A percentile compares a stretch with the other conserved stretches of the same genome.
These are phyloP conservation scores for Emericellopsis cladophorae DNA, from an alignment of 2,329 filamentous ascomycete genomes.

Conservation along the genomic window DNA sequence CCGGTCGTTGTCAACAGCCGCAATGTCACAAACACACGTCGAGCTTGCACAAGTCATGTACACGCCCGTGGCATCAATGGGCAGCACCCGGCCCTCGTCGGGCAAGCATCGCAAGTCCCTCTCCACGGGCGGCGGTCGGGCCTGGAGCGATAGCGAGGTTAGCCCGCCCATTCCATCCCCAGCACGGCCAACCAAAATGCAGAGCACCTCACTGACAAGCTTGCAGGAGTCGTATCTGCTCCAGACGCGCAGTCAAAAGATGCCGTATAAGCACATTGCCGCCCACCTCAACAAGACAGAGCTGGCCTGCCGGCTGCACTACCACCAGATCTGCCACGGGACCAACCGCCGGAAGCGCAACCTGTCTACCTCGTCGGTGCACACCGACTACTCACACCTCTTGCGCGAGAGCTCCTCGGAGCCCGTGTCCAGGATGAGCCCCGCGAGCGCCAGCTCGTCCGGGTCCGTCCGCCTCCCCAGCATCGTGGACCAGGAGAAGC, in stretches of 20 bases:
- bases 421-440: constrained; percentile 25
- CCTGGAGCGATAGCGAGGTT: constrained; percentile 82
- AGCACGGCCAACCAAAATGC: neutral
- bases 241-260: constrained; percentile 73
- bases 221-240: constrained; percentile 68
- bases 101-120: constrained; percentile 55
- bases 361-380: constrained; percentile 54
- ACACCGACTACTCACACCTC: constrained; percentile 39
- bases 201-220: constrained; percentile 4
- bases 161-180: constrained; percentile 9
- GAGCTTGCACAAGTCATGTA: constrained; percentile 30
- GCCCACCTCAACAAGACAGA: constrained; percentile 79
- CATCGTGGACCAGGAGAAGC: constrained; percentile 39
- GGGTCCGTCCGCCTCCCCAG: constrained; percentile 38
- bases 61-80: constrained; percentile 39
- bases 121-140: constrained; percentile 62
- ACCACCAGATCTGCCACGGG: constrained; percentile 74
- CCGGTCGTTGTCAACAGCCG: neutral
- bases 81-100: constrained; percentile 43
- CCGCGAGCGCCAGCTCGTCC: constrained; percentile 27
- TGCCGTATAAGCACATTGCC: constrained; percentile 86
- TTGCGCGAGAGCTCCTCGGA: constrained; percentile 13
- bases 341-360: constrained; percentile 70
- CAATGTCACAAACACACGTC: constrained; percentile 39
- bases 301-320: constrained; percentile 75